Percentiles rank a stretch among this genome's conserved stretches.
These are phyloP conservation scores for Aureobasidium sp. DNA, from an alignment of 2,329 filamentous ascomycete genomes.

Conservation along the genomic window DNA sequence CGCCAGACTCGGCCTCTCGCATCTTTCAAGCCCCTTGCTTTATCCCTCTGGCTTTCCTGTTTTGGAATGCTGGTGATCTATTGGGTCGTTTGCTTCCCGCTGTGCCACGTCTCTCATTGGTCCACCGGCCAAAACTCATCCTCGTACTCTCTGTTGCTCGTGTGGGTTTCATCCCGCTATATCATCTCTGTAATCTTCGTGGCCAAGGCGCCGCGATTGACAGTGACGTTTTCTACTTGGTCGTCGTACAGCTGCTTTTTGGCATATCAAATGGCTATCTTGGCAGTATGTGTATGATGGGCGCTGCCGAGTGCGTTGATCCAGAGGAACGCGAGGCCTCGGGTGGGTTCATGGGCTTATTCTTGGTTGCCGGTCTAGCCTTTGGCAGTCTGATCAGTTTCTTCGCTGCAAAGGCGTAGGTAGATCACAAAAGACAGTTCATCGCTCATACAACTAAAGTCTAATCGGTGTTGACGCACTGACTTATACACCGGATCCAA, in stretches of 20 bases:
- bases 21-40: constrained; percentile 70
- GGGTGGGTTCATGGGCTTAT: constrained; percentile 89
- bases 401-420: constrained; percentile 44
- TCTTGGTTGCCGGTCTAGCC: constrained; percentile 76
- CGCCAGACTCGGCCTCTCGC: constrained; percentile 40
- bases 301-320: constrained; percentile 71
- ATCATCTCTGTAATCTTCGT: constrained; percentile 80
- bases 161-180: constrained; percentile 70
- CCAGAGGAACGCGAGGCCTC: constrained; percentile 78
- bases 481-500: not conserved
- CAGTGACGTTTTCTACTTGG: constrained; percentile 83
- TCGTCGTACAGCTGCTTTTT: constrained; percentile 75
- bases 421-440: not conserved
- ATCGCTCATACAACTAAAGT: not conserved
- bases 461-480: too few species aligned
- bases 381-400: constrained; percentile 88
- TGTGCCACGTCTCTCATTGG: constrained; percentile 49
- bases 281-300: constrained; percentile 86
- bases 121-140: constrained; percentile 56
- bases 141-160: constrained; percentile 62
- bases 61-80: constrained; percentile 90
- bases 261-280: constrained; percentile 84
- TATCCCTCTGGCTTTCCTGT: constrained; percentile 81
- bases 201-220: constrained; percentile 64
- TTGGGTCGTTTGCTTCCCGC: constrained; percentile 64